phyloP scores from a whole-genome alignment of 2,329 filamentous ascomycete genomes.

The Penicillium sp. region DNA sequence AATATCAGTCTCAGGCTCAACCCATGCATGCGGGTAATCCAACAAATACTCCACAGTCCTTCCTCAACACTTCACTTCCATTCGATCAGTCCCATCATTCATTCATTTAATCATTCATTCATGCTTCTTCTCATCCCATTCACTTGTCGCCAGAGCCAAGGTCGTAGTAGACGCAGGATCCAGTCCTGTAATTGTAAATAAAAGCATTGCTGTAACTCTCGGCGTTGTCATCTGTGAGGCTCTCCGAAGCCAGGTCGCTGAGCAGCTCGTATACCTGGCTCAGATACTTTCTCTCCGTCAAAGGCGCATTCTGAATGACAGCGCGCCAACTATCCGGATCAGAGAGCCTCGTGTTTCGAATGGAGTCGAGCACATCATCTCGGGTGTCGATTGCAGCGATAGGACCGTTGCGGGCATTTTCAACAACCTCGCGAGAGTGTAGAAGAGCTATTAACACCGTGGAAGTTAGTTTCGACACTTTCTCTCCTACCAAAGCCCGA shows the following conservation, averaged over 20 bases:
- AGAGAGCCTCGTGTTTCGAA: slow-evolving; percentile 66
- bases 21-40: neutral
- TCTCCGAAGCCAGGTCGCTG: slow-evolving; percentile 52
- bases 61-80: neutral
- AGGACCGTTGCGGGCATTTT: slow-evolving; percentile 67
- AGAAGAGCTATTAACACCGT: slow-evolving; percentile 41
- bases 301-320: slow-evolving; percentile 70
- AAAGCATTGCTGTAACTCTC: slow-evolving; percentile 64
- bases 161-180: slow-evolving; percentile 80
- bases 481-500: too few relatives aligned
- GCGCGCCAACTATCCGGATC: slow-evolving; percentile 79
- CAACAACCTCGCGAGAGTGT: slow-evolving; percentile 56
- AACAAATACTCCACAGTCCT: slow-evolving; percentile 1
- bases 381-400: slow-evolving; percentile 84
- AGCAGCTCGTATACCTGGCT: slow-evolving; percentile 76
- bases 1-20: slow-evolving; percentile 1
- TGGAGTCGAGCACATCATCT: slow-evolving; percentile 71
- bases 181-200: slow-evolving; percentile 86
- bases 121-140: neutral
- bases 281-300: slow-evolving; percentile 74
- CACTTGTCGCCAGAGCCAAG: slow-evolving; percentile 42
- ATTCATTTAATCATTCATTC: slow-evolving; percentile 5
- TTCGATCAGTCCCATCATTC: neutral
- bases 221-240: slow-evolving; percentile 42
- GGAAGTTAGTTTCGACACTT: neutral